Base-by-base conservation (phyloP, 345 rosid genomes). In the Euphorbia lathyris region DNA sequence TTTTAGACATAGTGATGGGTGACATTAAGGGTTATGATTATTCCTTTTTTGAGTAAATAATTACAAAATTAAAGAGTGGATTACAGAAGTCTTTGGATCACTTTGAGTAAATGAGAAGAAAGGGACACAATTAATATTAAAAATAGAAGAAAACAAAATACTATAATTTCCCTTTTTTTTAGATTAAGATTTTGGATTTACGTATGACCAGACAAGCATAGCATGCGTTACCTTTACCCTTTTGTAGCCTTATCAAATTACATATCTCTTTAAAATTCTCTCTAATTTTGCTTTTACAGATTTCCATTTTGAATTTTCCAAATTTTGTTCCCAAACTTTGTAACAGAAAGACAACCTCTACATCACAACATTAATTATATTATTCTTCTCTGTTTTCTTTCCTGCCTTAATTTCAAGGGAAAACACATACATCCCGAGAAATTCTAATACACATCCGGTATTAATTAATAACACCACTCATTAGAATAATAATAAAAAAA, bases 171-270 rank as follows among this genome's bases (percentile, higher is more conserved):
- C 38, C 11, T n/a, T 20, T 1, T 20, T 1, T 20, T 42, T 40
- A 27, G 2, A 4, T 34, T 29, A 10, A 11, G 58, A 52, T 67
- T 79, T 72, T 64, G 74, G 77, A 72, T 56, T 47, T 51, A 36
- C 58, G 38, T 69, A 79, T 72, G 74, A 71, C 68, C 59, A 75
- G 61, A 13, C 9, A 34, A 2, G 7, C 43, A 23, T 2, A 23
- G 79, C 79, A 76, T 74, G 79, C 82, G 74, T 69, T 61, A 32
- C 52, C 66, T 58, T 42, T 42, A n/a, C 20, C 19, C 51, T 66
- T 73, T 60, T 26, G 23, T 36, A 36, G 63, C 7, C 29, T 64
- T 43, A 16, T 52, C 11, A 34, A 32, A 48, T 55, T 30, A 17
- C 36, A 40, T 32, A 23, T 23, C 62, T 11, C 63, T 20, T 20